Evolutionary conservation across 768 basidiomycete species (phyloP), one percentile per base, ranked within the genome.

Genomic region (Russula virescens): DNA sequence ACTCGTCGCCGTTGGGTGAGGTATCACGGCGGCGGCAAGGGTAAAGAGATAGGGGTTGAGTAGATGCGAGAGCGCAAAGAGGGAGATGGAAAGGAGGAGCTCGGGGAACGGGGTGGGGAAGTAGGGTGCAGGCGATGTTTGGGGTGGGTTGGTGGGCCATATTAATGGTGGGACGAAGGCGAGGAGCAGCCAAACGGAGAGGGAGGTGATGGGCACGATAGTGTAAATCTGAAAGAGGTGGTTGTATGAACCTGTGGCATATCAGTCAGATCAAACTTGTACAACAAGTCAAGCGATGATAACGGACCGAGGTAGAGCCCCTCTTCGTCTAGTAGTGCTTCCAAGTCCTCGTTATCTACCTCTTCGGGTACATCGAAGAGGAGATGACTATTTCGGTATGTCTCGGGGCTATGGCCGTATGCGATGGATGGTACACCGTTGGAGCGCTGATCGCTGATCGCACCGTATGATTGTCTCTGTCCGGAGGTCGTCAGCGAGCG

Each of bases 91-190:
- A 48, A 83, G 73, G 58, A 88, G 68, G 19, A 89, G 68, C 72
- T 91, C 88, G 13, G 86, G 83, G 19, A 89, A 67, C 1, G 89
- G 88, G 31, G 79, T 82, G 2, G 83, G 83, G 68, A 87, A 80
- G 70, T 77, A 76, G 1, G 77, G 75, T 1, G 77, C 71, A 48
- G 83, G 82, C 10, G 74, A 79, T 48, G 77, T 67, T 3, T 66
- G 57, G 11, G 71, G 70, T 14, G 69, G 18, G 35, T 45, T 62
- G 45, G 67, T 66, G 28, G 74, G 66, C 21, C 85, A 87, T 25
- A 79, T 73, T 42, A 83, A 60, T 28, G 67, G 58, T 0, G 86
- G 87, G 3, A 86, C 72, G 6, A 76, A 49, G 1, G 83, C 82
- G 28, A 88, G 76, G 43, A 81, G 60, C 5, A 76, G 66, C 68